phyloP scores from a whole-genome alignment of 1,284 basidiomycete genomes.

The Ustilago sp. region DNA sequence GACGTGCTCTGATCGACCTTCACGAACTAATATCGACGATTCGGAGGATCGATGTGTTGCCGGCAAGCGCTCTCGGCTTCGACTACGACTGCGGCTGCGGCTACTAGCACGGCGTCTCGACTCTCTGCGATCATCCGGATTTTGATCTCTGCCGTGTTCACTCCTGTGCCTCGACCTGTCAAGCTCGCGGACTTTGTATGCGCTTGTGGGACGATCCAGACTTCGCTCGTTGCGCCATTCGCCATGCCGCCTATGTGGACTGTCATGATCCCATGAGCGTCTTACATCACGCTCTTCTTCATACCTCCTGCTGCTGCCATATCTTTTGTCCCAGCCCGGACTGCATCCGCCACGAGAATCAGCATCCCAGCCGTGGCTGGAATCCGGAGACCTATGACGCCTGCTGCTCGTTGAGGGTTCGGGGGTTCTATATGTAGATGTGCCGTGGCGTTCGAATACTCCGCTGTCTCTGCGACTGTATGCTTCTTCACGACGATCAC shows the following conservation, averaged over 20 bases:
- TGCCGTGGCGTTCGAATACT: not conserved
- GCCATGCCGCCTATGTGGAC: not conserved
- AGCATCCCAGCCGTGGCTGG: not conserved
- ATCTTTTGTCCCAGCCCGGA: not conserved
- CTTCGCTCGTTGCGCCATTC: constrained; percentile 10
- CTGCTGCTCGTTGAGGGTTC: not conserved
- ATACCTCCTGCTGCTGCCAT: not conserved
- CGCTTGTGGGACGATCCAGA: constrained; percentile 7
- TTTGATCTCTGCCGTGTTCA: not conserved
- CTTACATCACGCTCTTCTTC: constrained; percentile 2
- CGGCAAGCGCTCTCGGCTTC: constrained; percentile 18
- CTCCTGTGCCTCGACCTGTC: not conserved
- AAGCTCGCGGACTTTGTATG: constrained; percentile 4
- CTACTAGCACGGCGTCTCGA: constrained; percentile 5
- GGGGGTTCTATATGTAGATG: constrained; percentile 4
- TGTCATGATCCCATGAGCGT: not conserved
- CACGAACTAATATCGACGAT: not conserved
- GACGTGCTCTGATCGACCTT: constrained; percentile 6
- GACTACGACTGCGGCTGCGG: constrained; percentile 17
- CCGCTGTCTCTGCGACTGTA: constrained; percentile 1
- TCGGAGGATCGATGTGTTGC: not conserved
- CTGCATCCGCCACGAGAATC: not conserved
- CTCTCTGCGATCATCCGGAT: not conserved
- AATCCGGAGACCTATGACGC: constrained; percentile 11
- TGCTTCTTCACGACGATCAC: not conserved